Conservation (phyloP, 768 basidiomycete genomes). For the Lyophyllum decastes region DNA sequence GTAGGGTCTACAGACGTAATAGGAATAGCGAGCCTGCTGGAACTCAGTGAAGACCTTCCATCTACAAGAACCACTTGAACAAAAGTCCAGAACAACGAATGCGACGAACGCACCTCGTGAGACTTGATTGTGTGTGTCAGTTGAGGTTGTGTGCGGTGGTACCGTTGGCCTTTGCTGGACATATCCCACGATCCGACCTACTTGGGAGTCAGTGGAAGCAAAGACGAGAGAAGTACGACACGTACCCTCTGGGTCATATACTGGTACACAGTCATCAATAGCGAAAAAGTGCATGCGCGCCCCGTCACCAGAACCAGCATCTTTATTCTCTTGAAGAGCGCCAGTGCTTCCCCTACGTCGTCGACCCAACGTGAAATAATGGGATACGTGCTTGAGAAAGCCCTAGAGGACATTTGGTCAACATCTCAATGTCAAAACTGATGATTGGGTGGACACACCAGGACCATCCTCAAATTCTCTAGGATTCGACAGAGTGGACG, state of each 20-base stretch:
- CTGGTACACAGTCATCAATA: background rate
- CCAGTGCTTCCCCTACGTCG: background rate
- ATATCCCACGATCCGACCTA: background rate
- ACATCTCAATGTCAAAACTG: background rate
- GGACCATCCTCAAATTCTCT: background rate
- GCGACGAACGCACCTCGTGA: no score
- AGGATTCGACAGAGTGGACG: no score
- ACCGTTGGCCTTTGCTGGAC: background rate
- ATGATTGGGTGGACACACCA: background rate
- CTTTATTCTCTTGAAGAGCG: no score
- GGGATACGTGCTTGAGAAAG: background rate
- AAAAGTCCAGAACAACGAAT: background rate
- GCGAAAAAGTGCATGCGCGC: no score
- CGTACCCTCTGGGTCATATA: background rate
- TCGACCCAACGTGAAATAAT: background rate
- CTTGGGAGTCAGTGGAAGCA: background rate
- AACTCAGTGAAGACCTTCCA: background rate
- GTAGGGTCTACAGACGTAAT: background rate
- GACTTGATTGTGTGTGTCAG: no score
- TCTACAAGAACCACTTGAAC: background rate
- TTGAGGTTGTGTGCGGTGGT: no score
- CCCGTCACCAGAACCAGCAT: no score
- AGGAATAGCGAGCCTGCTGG: background rate
- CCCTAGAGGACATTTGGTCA: no score
- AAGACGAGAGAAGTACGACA: background rate